A percentile compares a stretch with the other conserved stretches of the same genome.
Conservation (phyloP, 2,329 filamentous ascomycete species). For the Xylariales sp. region DNA sequence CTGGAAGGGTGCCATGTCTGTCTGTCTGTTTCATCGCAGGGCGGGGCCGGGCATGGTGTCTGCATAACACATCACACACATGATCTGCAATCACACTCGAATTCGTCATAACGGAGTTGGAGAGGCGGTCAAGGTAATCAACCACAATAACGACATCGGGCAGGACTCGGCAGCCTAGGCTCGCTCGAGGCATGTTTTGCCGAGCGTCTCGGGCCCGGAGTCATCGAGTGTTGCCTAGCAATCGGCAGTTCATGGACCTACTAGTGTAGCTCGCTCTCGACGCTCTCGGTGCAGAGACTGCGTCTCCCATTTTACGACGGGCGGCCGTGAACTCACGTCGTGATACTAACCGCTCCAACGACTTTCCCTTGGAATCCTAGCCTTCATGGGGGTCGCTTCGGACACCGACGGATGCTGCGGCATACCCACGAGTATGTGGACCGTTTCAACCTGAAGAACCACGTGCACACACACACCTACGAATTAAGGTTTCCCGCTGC, state of each 20-base stretch:
- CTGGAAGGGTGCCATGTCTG: constrained; percentile 18
- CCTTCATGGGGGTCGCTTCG: constrained; percentile 53
- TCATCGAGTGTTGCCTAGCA: constrained; percentile 51
- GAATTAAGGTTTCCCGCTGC: constrained; percentile 49
- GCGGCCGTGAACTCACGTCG: constrained; percentile 53
- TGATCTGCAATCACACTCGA: constrained; percentile 38
- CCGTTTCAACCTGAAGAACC: constrained; percentile 50
- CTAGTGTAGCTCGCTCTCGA: constrained; percentile 40
- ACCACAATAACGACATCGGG: constrained; percentile 22
- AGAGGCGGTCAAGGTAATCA: constrained; percentile 35
- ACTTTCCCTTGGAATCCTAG: constrained; percentile 55
- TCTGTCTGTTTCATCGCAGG: constrained; percentile 33
- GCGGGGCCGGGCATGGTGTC: constrained; percentile 32
- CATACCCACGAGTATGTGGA: constrained; percentile 54
- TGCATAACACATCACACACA: constrained; percentile 39
- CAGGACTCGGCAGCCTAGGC: constrained; percentile 52
- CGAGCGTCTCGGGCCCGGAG: constrained; percentile 50
- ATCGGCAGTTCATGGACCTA: constrained; percentile 56
- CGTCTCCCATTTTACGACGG: constrained; percentile 53
- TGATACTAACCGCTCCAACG: constrained; percentile 53
- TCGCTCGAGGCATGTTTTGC: constrained; percentile 55
- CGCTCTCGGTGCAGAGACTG: constrained; percentile 42
- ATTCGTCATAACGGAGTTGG: constrained; percentile 28
- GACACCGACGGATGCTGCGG: constrained; percentile 50
- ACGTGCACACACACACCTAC: constrained; percentile 47